Conservation (phyloP, 176 grass and related monocot genomes). For the Carex kokanica region DNA sequence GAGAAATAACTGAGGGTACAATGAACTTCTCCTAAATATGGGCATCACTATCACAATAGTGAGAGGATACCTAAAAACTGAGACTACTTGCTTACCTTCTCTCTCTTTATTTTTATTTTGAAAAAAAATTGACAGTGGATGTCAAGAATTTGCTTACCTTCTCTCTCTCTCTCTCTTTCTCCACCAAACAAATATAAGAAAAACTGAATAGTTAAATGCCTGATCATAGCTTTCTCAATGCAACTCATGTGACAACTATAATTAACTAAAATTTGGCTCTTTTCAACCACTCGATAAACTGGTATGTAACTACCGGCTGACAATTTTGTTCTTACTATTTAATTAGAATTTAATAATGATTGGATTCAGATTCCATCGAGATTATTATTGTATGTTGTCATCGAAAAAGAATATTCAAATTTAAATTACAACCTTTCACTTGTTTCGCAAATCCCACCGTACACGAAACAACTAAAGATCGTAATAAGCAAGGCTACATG, state of each 20-base stretch:
- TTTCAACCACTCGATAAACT: background rate
- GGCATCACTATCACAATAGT: background rate
- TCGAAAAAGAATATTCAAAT: background rate
- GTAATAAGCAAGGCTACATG: background rate
- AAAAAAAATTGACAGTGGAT: too few relatives aligned
- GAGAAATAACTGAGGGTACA: background rate
- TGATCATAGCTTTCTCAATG: background rate
- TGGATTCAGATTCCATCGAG: background rate
- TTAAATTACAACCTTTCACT: background rate
- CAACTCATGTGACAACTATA: background rate
- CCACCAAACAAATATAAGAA: background rate
- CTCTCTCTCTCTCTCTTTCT: background rate
- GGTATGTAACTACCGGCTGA: background rate
- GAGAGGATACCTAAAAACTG: background rate
- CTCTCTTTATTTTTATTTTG: background rate
- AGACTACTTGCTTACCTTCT: background rate
- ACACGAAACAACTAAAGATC: slow-evolving; percentile 12
- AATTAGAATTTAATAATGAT: background rate
- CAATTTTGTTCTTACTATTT: background rate
- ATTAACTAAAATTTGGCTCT: background rate
- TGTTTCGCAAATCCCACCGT: background rate
- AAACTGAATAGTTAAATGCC: background rate
- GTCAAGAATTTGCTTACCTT: background rate
- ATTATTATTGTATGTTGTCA: background rate
- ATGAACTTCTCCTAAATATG: background rate